These are phyloP conservation scores for Pinus albicaulis DNA, from an alignment of 75 land plant genomes.

Conservation along the genomic window DNA sequence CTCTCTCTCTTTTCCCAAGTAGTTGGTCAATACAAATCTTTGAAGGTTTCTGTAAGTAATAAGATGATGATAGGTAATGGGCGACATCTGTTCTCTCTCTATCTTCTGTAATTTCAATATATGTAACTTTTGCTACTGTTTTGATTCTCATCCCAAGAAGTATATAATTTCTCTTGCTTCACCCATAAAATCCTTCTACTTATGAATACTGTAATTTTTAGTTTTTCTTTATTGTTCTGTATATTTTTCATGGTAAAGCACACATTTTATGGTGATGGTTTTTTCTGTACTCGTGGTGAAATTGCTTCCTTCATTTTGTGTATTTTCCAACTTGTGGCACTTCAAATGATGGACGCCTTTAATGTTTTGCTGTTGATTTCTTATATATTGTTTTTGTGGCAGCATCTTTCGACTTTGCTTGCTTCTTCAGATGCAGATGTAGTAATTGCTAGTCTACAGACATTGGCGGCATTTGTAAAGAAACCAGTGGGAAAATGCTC, in stretches of 20 bases:
- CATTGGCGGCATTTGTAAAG: conserved; percentile 85
- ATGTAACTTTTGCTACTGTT: no score
- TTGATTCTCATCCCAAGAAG: no score
- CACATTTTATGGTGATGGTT: neutral
- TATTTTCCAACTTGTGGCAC: neutral
- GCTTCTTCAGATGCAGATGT: conserved; percentile 91
- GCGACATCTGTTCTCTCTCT: no score
- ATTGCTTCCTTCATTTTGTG: neutral
- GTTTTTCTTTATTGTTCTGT: neutral
- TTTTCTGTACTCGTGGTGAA: neutral
- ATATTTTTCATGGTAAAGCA: neutral
- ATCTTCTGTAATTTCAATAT: no score
- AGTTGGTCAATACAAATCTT: no score
- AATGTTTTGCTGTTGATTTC: neutral
- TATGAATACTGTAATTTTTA: neutral
- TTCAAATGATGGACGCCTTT: neutral
- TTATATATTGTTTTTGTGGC: conserved; percentile 34
- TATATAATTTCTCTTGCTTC: neutral
- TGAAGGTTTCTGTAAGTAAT: no score
- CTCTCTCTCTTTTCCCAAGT: no score
- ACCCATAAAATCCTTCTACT: neutral
- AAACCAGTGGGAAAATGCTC: conserved; percentile 69
- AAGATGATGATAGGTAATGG: no score
- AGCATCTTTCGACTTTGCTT: conserved; percentile 81
- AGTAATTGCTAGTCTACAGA: conserved; percentile 76